Conservation (phyloP, 2,329 filamentous ascomycete species). For the Leptodontidium sp. region DNA sequence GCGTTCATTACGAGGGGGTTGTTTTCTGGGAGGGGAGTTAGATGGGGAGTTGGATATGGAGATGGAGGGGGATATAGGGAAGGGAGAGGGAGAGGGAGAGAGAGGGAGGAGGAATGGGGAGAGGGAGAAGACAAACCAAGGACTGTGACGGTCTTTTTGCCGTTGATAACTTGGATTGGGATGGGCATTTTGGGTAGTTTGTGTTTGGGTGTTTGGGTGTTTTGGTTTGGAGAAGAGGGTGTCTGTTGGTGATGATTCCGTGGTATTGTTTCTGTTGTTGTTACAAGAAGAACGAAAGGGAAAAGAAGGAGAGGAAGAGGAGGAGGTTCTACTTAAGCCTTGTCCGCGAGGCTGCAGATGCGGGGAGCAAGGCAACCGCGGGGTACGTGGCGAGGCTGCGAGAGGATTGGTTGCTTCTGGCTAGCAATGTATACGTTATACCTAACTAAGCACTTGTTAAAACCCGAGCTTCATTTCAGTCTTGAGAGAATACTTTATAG, state of each 20-base stretch:
- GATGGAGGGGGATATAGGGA: constrained; percentile 9
- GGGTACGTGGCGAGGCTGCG: constrained; percentile 10
- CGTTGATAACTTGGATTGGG: constrained; percentile 32
- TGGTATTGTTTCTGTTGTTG: background rate
- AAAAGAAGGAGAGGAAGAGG: background rate
- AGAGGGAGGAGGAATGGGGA: too few relatives aligned
- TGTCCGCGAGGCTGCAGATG: background rate
- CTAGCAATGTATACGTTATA: too few relatives aligned
- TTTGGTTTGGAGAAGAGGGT: background rate
- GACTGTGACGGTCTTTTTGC: constrained; percentile 41
- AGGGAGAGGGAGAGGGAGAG: background rate
- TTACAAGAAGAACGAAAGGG: too few relatives aligned
- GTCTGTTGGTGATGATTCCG: too few relatives aligned
- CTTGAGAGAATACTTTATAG: too few relatives aligned
- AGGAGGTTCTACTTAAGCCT: background rate
- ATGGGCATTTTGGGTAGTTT: constrained; percentile 33
- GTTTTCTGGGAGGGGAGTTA: constrained; percentile 47
- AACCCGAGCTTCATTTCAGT: too few relatives aligned
- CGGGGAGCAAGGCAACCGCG: constrained; percentile 11
- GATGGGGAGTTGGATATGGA: background rate
- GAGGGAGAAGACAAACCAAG: constrained; percentile 30
- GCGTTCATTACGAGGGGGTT: constrained; percentile 90
- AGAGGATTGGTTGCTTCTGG: too few relatives aligned
- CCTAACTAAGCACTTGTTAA: too few relatives aligned
- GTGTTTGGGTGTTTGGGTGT: too few relatives aligned